These are phyloP conservation scores for Vitis labrusca DNA, from an alignment of 164 flowering plant species.

Conservation along the genomic window DNA sequence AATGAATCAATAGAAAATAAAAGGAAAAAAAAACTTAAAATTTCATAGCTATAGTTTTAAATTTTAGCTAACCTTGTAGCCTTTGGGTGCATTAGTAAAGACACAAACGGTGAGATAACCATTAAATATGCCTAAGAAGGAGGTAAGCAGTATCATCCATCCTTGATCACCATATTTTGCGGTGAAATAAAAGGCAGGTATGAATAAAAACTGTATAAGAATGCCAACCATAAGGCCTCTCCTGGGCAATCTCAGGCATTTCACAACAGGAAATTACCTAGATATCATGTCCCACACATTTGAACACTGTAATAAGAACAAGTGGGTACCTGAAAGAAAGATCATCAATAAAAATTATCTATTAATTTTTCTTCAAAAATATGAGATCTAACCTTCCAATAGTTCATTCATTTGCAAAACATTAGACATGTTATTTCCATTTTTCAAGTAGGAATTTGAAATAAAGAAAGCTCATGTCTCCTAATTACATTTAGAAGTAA, in stretches of 20 bases:
- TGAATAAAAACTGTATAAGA: constrained; percentile 46
- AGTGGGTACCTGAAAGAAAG: constrained; percentile 44
- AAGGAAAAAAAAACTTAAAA: too few species aligned
- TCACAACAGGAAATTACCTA: constrained; percentile 49
- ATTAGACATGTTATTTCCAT: too few species aligned
- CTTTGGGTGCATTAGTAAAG: constrained; percentile 58
- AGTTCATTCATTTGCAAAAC: too few species aligned
- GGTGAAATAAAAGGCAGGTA: constrained; percentile 64
- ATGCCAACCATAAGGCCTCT: constrained; percentile 41
- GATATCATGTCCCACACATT: constrained; percentile 46
- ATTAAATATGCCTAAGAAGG: constrained; percentile 55
- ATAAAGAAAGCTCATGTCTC: too few species aligned
- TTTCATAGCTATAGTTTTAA: too few species aligned
- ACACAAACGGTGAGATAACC: constrained; percentile 68
- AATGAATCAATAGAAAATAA: background rate
- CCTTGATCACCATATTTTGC: constrained; percentile 67
- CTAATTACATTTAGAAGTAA: too few species aligned
- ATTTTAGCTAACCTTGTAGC: constrained; percentile 48
- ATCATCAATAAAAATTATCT: too few species aligned
- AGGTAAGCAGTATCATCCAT: constrained; percentile 59
- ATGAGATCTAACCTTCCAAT: too few species aligned
- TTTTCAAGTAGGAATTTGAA: too few species aligned
- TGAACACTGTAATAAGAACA: constrained; percentile 57
- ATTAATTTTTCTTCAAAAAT: too few species aligned
- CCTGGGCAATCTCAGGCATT: constrained; percentile 39